Evolutionary conservation across 1,284 basidiomycete genomes (phyloP), one percentile per base, ranked within the genome.

Genomic region (Microbotryum saponariae): DNA sequence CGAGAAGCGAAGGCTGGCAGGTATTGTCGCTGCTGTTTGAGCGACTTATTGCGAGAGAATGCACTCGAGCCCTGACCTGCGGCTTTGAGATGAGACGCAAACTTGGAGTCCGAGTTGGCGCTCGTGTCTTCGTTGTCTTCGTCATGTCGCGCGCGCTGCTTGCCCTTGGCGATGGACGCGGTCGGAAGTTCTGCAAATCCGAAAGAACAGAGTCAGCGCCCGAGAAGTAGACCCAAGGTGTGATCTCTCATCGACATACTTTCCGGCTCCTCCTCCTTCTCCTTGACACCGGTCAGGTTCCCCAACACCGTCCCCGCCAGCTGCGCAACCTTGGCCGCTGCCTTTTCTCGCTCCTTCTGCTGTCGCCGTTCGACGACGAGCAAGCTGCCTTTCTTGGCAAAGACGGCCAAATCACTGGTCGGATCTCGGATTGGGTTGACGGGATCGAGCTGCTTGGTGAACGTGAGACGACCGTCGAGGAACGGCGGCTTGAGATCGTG

Each of bases 401-500:
- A 99, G 10, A 91, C 75, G 8, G 96, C 96, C 83, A 99, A 83
- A 74, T 99, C 96, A 64, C 88, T 91, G 0, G 93, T 91, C 6
- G 83, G 82, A 74, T 99, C 96, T 51, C 88, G 85, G 66, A 98
- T 90, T 1, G 96, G 96, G 72, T 97, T 97, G 76, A 98, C 89
- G 0, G 96, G 93, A 56, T 97, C 94, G 20, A 98, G 81, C 74
- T 98, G 96, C 74, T 89, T 93, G 2, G 96, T 99, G 75, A 89
- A 99, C 0, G 97, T 89, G 0, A 90, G 93, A 25, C 89, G 87
- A 0, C 96, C 96, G 71, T 98, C 94, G 60, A 99, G 81, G 80
- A 98, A 99, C 0, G 96, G 96, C 0, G 96, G 96, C 70, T 96
- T 96, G 58, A 98, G 83, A 74, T 97, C 89, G 72, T 98, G 96